Evolutionary conservation across 352 stramenopile species (phyloP), one percentile per base, ranked within the genome.

Genomic region (Pilasporangium apinafurcum): DNA sequence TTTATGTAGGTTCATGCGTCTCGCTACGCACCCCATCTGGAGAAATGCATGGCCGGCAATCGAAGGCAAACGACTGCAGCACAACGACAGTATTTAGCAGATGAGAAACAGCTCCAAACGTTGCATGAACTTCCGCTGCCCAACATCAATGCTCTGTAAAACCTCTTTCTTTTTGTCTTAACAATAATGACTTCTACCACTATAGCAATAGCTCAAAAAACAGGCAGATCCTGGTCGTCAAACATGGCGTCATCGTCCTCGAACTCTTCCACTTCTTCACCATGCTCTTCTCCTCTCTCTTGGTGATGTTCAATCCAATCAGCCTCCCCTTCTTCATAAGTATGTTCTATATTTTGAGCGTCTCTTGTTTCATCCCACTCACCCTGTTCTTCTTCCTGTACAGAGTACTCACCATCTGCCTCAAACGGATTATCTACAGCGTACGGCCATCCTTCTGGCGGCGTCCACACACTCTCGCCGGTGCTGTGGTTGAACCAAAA

Each of bases 401-500:
- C 38, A 12, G 36, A 27, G 36, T 44, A 30, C 8, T 48, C 47
- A 7, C 30, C 57, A 8, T 73, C 76, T 4, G 53, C 44, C 46
- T 82, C 69, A 20, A 85, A 88, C 3, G 72, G 68, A 12, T 71
- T 66, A 39, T 87, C 81, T 13, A 91, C 38, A 41, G 77, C 63
- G 44, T 71, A 79, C 22, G 81, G 78, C 81, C 82, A 93, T 20
- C 72, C 72, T 18, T 90, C 78, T 0, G 81, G 79, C 14, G 75
- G 57, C 12, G 67, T 86, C 79, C 81, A 95, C 20, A 77, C 75
- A 25, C 81, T 91, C 45, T 91, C 81, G 12, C 69, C 77, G 2
- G 74, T 86, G 4, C 39, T 64, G 45, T 92, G 74, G 53, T 95
- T 93, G 62, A 92, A 95, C 83, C 83, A 95, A 39, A 90, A 95